Evolutionary conservation across 108 stramenopile genomes (phyloP).

Genomic region (Schizochytrium sp.): DNA sequence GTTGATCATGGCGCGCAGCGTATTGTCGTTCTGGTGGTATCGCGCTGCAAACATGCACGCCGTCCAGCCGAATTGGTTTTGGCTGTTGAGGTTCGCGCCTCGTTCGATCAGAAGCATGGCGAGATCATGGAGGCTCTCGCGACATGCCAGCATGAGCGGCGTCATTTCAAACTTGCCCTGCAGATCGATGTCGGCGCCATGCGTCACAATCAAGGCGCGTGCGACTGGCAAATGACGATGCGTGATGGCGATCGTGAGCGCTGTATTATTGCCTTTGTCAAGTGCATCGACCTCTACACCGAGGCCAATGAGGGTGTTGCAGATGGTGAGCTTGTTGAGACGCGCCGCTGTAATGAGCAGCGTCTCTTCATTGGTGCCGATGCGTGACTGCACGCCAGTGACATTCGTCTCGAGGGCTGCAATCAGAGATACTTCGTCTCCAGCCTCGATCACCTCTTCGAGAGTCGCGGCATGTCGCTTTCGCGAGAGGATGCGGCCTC

Average conservation of each 20-base stretch:
- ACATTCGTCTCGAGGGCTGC: neutral
- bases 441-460: too few relatives aligned
- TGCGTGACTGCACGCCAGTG: neutral
- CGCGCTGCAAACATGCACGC: neutral
- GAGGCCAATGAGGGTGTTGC: neutral
- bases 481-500: too few relatives aligned
- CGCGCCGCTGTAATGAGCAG: neutral
- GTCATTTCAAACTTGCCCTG: neutral
- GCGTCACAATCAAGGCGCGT: conserved; percentile 28
- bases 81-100: neutral
- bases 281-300: neutral
- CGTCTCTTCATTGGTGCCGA: neutral
- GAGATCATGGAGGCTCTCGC: neutral
- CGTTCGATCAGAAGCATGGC: neutral
- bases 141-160: neutral
- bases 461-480: too few relatives aligned
- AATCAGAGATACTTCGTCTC: too few relatives aligned
- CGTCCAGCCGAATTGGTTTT: neutral
- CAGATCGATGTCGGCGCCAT: conserved; percentile 29
- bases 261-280: conserved; percentile 29
- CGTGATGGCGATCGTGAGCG: conserved; percentile 28
- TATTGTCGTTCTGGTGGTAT: neutral
- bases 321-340: neutral
- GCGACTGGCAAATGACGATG: conserved; percentile 27
- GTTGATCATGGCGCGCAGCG: neutral